These are phyloP conservation scores for Backusella luteola DNA, from an alignment of 192 early-diverging fungal species.

Conservation along the genomic window DNA sequence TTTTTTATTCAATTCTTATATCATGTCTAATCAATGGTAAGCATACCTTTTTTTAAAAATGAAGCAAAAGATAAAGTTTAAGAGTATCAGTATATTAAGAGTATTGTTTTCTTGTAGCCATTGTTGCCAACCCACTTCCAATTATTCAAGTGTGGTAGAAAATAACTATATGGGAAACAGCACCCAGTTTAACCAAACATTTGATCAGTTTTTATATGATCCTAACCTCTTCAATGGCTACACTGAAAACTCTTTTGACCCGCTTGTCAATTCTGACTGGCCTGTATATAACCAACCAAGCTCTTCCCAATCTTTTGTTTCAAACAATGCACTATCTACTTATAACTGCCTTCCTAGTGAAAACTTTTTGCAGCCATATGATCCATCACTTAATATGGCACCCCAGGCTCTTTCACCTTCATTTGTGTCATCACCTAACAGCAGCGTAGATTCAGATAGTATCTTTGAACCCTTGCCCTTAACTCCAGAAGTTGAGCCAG, in stretches of 20 bases:
- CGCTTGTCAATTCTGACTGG: background rate
- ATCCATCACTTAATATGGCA: background rate
- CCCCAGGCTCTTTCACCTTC: background rate
- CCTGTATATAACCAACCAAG: background rate
- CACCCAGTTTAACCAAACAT: background rate
- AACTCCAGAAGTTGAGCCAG: background rate
- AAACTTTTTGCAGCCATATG: background rate
- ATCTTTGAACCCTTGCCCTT: background rate
- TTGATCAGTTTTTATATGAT: background rate
- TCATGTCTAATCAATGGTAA: background rate
- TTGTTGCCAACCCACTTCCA: background rate
- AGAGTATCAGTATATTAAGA: background rate
- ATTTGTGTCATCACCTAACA: background rate
- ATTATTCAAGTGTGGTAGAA: background rate
- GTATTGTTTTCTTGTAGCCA: background rate
- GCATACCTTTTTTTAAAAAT: background rate
- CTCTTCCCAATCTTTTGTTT: background rate
- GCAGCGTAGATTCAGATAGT: background rate
- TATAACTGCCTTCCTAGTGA: background rate
- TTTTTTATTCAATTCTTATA: background rate
- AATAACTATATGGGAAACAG: background rate
- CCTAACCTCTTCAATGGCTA: background rate
- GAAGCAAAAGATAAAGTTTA: background rate
- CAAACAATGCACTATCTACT: background rate
- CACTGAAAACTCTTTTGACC: background rate